Percentiles rank a stretch among this genome's conserved stretches.
phyloP scores from a whole-genome alignment of 345 rosid genomes.

The Rubroshorea leprosula region DNA sequence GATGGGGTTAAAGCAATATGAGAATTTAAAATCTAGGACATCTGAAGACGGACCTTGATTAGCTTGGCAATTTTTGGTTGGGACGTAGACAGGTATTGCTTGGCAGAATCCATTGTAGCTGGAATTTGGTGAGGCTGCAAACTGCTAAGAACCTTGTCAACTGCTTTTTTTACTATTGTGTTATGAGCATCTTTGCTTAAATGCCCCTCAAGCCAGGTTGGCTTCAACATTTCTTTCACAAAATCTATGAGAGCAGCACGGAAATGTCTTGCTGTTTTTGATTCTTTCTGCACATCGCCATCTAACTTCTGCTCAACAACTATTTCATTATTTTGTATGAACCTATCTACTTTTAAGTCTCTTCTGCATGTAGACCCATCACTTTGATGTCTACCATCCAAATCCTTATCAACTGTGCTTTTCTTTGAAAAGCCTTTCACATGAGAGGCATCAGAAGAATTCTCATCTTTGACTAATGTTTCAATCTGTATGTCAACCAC shows the following conservation, averaged over 20 bases:
- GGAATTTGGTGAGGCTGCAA: constrained; percentile 62
- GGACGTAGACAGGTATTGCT: constrained; percentile 56
- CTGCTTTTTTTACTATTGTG: constrained; percentile 61
- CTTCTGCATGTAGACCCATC: constrained; percentile 41
- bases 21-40: neutral
- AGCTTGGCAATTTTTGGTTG: constrained; percentile 63
- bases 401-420: constrained; percentile 24
- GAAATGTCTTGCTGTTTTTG: constrained; percentile 53
- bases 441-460: constrained; percentile 33
- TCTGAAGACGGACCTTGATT: constrained; percentile 57
- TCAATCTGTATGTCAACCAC: constrained; percentile 38
- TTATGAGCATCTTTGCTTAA: constrained; percentile 81
- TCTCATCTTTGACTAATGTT: constrained; percentile 39
- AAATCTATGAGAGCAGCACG: constrained; percentile 57
- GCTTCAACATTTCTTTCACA: constrained; percentile 68
- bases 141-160: constrained; percentile 63
- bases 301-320: constrained; percentile 44
- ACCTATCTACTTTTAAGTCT: constrained; percentile 28
- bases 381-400: constrained; percentile 28
- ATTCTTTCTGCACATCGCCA: constrained; percentile 35
- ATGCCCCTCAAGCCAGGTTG: constrained; percentile 79
- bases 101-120: constrained; percentile 34
- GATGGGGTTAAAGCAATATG: neutral
- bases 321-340: constrained; percentile 25
- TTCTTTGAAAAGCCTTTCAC: constrained; percentile 30